These are phyloP conservation scores for Zygosaccharomyces bisporus DNA, from an alignment of 805 yeast species.

Conservation along the genomic window DNA sequence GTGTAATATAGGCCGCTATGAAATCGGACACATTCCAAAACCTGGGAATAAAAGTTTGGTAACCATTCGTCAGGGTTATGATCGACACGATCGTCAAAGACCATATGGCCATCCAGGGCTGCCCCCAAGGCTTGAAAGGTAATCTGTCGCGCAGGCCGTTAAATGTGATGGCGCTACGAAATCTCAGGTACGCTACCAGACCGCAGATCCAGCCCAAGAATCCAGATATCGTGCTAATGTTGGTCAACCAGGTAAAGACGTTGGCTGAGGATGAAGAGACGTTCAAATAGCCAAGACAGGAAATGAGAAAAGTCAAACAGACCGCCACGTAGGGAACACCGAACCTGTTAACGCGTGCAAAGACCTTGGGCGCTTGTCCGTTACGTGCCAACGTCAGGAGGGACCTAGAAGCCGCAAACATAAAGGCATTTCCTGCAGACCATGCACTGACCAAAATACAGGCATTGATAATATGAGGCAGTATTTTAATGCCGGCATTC, in stretches of 20 bases:
- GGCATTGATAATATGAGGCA: constrained; percentile 60
- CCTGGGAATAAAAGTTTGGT: constrained; percentile 53
- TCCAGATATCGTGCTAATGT: constrained; percentile 63
- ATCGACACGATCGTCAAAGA: constrained; percentile 47
- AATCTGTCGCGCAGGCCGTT: constrained; percentile 53
- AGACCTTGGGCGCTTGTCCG: constrained; percentile 49
- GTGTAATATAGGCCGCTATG: constrained; percentile 67
- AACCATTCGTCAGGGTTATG: constrained; percentile 69
- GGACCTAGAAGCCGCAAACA: constrained; percentile 55
- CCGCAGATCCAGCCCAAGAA: constrained; percentile 61
- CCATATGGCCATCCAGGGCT: constrained; percentile 57
- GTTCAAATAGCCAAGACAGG: constrained; percentile 52
- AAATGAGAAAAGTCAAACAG: constrained; percentile 25
- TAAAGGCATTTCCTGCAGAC: constrained; percentile 47
- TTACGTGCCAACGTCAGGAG: constrained; percentile 42
- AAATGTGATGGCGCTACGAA: constrained; percentile 57
- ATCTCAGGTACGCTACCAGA: constrained; percentile 52
- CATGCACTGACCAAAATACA: constrained; percentile 57
- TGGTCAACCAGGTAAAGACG: constrained; percentile 63
- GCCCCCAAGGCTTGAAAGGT: constrained; percentile 53
- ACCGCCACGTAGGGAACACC: constrained; percentile 52
- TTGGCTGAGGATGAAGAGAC: constrained; percentile 48
- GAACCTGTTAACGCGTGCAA: constrained; percentile 45
- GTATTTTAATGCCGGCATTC: constrained; percentile 56
- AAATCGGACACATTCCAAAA: constrained; percentile 53